phyloP scores from a whole-genome alignment of 768 basidiomycete genomes.

The Leccinum boreale region DNA sequence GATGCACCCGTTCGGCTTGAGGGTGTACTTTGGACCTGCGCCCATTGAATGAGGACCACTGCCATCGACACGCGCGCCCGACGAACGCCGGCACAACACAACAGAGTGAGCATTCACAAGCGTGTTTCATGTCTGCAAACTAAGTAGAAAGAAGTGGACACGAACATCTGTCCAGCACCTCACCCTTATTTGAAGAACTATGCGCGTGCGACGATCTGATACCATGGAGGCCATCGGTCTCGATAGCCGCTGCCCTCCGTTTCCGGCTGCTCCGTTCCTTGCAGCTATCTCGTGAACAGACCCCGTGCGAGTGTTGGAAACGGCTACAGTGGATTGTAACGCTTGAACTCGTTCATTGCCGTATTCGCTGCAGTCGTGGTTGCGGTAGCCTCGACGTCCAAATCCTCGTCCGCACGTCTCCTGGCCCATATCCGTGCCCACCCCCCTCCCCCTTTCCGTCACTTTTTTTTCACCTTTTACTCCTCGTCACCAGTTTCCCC shows the following conservation, averaged over 20 bases:
- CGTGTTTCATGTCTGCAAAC: background rate
- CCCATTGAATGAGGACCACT: constrained; percentile 81
- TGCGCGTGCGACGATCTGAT: constrained; percentile 79
- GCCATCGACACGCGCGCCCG: background rate
- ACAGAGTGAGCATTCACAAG: background rate
- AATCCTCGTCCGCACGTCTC: too few species aligned
- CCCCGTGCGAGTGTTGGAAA: constrained; percentile 94
- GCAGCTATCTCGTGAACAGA: constrained; percentile 65
- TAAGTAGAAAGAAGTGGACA: constrained; percentile 1
- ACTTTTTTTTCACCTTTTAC: too few species aligned
- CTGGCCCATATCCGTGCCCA: too few species aligned
- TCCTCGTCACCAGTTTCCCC: too few species aligned
- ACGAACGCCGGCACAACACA: background rate
- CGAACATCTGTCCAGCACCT: constrained; percentile 94
- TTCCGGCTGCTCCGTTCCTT: constrained; percentile 9
- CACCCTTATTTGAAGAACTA: constrained; percentile 99
- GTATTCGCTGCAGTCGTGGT: too few species aligned
- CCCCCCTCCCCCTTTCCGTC: too few species aligned
- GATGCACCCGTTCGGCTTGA: constrained; percentile 96
- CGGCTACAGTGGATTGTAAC: constrained; percentile 33
- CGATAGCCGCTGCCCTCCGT: constrained; percentile 20
- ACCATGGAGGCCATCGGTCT: constrained; percentile 27
- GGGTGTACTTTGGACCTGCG: constrained; percentile 73
- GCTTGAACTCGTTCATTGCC: too few species aligned
- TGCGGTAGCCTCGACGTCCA: too few species aligned